Evolutionary conservation across 2,329 filamentous ascomycete genomes (phyloP).

Genomic region (Diaporthe sp.): DNA sequence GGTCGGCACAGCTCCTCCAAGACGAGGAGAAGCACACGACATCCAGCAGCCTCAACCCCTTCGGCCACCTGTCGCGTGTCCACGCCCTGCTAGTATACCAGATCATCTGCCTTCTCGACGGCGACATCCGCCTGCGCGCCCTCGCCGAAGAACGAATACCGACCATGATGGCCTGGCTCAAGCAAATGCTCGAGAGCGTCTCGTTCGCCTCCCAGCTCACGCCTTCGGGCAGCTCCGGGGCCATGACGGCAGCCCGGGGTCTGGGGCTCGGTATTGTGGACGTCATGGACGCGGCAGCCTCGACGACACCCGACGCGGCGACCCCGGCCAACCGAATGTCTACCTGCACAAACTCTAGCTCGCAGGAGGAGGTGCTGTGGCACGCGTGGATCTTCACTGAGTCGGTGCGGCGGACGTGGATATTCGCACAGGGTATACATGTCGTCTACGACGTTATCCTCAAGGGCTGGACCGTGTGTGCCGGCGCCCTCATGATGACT

Average conservation of each 20-base stretch:
- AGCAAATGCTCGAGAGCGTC: conserved; percentile 43
- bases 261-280: conserved; percentile 28
- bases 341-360: neutral
- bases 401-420: conserved; percentile 37
- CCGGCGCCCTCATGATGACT: conserved; percentile 20
- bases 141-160: conserved; percentile 20
- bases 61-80: conserved; percentile 30
- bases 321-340: neutral
- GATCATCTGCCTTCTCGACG: conserved; percentile 37
- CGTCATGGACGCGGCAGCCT: neutral
- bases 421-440: neutral
- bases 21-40: conserved; percentile 26
- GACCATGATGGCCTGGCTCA: conserved; percentile 5
- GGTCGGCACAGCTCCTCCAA: conserved; percentile 16
- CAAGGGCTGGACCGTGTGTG: conserved; percentile 10
- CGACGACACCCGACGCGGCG: neutral
- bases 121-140: conserved; percentile 33
- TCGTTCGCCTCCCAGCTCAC: conserved; percentile 33
- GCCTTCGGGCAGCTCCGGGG: neutral
- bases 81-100: conserved; percentile 34
- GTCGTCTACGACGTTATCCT: conserved; percentile 17
- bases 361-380: conserved; percentile 36
- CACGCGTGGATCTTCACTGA: conserved; percentile 36
- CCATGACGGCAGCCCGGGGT: neutral
- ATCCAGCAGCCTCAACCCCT: conserved; percentile 31